These are phyloP conservation scores for Pichia sp. DNA, from an alignment of 1,139 yeast species.

Conservation along the genomic window DNA sequence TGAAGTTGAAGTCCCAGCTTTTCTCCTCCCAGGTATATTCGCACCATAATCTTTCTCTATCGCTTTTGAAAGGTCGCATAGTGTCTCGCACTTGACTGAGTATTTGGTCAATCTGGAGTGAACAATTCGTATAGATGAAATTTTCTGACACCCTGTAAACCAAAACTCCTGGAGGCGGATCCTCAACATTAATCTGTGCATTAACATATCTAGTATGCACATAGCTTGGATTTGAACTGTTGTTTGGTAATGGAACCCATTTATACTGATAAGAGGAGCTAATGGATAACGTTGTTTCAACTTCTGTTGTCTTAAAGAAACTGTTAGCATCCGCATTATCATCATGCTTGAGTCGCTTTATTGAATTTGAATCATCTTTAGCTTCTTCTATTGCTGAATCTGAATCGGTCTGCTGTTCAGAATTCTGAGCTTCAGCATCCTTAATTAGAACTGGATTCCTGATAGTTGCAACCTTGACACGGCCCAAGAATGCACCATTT, in stretches of 20 bases:
- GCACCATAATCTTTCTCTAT: conserved; percentile 86
- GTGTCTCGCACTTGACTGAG: conserved; percentile 58
- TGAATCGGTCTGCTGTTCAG: background rate
- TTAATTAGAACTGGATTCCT: background rate
- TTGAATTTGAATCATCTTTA: background rate
- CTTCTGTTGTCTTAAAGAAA: background rate
- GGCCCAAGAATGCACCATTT: conserved; percentile 76
- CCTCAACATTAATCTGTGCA: conserved; percentile 50
- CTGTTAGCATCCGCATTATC: background rate
- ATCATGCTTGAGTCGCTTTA: background rate
- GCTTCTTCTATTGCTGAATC: background rate
- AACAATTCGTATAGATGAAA: conserved; percentile 75
- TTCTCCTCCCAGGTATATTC: conserved; percentile 35
- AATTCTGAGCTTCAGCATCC: background rate
- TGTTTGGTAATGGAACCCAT: conserved; percentile 75
- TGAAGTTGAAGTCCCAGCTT: conserved; percentile 10
- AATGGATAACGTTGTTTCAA: background rate
- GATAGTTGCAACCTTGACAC: conserved; percentile 50
- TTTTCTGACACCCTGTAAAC: conserved; percentile 82
- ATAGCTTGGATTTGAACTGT: conserved; percentile 26
- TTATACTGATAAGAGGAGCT: conserved; percentile 34
- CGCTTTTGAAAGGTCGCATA: conserved; percentile 61
- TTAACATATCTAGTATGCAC: conserved; percentile 41
- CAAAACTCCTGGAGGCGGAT: conserved; percentile 88
- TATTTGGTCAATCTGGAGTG: conserved; percentile 65